Evolutionary conservation across 805 yeast species (phyloP), one percentile per base, ranked within the genome.

Genomic region (Candida xyloterini): DNA sequence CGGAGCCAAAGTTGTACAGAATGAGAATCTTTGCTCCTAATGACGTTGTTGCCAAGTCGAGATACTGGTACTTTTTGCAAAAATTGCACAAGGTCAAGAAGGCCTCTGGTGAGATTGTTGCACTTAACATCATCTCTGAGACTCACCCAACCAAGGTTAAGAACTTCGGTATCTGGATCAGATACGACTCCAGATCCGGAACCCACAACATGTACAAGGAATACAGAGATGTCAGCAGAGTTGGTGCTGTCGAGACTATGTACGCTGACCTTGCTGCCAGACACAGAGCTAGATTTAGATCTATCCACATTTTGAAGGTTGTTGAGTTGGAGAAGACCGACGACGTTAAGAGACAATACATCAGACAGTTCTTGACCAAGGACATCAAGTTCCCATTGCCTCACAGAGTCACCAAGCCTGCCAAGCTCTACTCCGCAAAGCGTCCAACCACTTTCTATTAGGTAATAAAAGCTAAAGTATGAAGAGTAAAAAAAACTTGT

Each of bases 151-250:
- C 96, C 76, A 90, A 87, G 81, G 98, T 93, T 68, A 93, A 93
- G 90, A 93, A 90, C 87, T 93, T 90, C 71, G 99, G 97, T 80
- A 73, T 93, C 79, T 93, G 99, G 99, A 85, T 93, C 73, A 90
- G 99, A 81, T 93, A 93, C 86, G 99, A 93, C 72, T 93, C 99
- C 58, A 95, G 99, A 85, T 93, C 99, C 60, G 99, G 99, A 79
- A 90, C 96, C 67, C 99, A 93, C 95, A 93, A 93, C 95, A 93
- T 93, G 97, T 93, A 93, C 96, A 93, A 93, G 83, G 99, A 93
- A 81, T 87, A 88, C 93, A 89, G 99, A 78, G 99, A 91, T 66
- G 95, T 91, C 63, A 76, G 96, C 80, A 93, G 99, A 81, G 95
- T 89, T 55, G 95, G 87, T 73, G 99, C 98, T 61, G 97, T 93